These are phyloP conservation scores for Coffea eugenioides DNA, from an alignment of 257 asterid species.

Conservation along the genomic window DNA sequence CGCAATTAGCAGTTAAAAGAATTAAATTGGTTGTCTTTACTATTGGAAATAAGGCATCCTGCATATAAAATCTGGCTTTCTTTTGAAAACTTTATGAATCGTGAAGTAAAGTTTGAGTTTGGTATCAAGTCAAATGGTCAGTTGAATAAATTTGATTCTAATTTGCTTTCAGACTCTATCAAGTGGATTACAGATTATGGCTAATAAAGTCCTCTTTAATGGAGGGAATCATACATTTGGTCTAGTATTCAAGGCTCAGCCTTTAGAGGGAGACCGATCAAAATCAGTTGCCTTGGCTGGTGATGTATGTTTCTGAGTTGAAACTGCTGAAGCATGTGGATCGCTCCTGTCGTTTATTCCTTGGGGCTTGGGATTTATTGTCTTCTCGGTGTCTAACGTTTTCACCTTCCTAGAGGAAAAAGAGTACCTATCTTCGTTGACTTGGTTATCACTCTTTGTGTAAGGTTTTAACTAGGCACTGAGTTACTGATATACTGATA, in stretches of 20 bases:
- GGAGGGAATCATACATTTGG: neutral
- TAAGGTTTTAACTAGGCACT: slow-evolving; percentile 1
- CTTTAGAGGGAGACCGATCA: neutral
- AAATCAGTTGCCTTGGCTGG: neutral
- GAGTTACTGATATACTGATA: slow-evolving; percentile 8
- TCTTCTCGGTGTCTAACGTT: neutral
- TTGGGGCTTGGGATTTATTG: neutral
- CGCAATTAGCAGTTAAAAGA: neutral
- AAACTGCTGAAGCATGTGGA: neutral
- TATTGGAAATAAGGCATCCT: neutral
- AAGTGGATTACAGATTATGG: neutral
- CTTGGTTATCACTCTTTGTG: neutral
- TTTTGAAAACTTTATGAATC: neutral
- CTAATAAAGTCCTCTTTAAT: neutral
- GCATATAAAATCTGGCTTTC: neutral
- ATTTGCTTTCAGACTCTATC: neutral
- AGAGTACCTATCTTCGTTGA: neutral
- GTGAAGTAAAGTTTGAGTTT: neutral
- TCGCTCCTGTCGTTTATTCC: neutral
- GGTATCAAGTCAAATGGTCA: neutral
- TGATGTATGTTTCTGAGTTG: neutral
- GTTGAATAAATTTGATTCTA: neutral
- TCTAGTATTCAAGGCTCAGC: neutral
- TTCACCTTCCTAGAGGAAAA: neutral
- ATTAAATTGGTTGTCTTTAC: neutral